Evolutionary conservation across 2,329 filamentous ascomycete species (phyloP).

Genomic region (Claviceps capensis): DNA sequence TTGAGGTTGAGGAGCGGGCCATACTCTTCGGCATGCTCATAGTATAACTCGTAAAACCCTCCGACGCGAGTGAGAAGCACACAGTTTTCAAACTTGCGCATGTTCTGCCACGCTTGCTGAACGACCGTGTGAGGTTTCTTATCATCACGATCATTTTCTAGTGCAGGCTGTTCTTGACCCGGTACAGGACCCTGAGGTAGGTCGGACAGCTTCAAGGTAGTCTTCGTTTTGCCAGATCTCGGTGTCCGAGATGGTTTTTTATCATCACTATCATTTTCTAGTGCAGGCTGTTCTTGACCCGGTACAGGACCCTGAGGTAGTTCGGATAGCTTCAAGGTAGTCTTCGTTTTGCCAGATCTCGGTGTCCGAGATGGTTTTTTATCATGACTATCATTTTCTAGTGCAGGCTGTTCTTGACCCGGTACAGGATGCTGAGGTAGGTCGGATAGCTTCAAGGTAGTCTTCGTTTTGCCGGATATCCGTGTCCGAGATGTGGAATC

Average conservation of each 20-base stretch:
- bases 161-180: conserved; percentile 12
- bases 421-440: conserved; percentile 38
- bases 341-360: conserved; percentile 36
- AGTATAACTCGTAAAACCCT: conserved; percentile 95
- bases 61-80: conserved; percentile 85
- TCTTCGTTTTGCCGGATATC: conserved; percentile 36
- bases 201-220: conserved; percentile 38
- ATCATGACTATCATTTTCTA: conserved; percentile 30
- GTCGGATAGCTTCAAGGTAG: conserved; percentile 39
- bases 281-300: conserved; percentile 12
- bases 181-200: conserved; percentile 39
- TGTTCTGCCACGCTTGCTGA: conserved; percentile 75
- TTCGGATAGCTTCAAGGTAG: conserved; percentile 39
- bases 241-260: conserved; percentile 23
- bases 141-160: conserved; percentile 30
- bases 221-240: not conserved
- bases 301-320: conserved; percentile 38
- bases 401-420: conserved; percentile 12
- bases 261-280: conserved; percentile 30
- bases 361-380: conserved; percentile 19
- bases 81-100: conserved; percentile 81
- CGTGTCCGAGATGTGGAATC: conserved; percentile 5
- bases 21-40: conserved; percentile 84
- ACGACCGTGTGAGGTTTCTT: conserved; percentile 62
- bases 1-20: conserved; percentile 81